Percentiles rank a stretch among this genome's conserved stretches.
phyloP scores from a whole-genome alignment of 768 basidiomycete species.

The Melanogaster broomeanus region DNA sequence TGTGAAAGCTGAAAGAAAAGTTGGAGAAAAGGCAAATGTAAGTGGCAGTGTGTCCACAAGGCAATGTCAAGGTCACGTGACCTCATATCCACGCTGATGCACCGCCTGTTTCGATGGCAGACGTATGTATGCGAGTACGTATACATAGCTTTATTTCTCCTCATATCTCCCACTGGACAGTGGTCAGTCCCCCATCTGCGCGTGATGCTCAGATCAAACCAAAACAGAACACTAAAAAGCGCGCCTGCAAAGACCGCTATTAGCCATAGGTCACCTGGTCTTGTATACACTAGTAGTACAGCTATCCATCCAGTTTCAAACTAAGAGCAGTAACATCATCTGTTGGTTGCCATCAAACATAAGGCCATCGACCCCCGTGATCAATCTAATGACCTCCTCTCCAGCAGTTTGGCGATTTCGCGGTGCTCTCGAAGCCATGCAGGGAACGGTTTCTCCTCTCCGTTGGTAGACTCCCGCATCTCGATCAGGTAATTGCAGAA shows the following conservation, averaged over 20 bases:
- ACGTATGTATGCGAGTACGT: background rate
- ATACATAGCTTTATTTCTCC: background rate
- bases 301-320: background rate
- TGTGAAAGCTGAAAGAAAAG: slow-evolving; percentile 6
- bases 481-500: slow-evolving; percentile 96
- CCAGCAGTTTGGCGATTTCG: slow-evolving; percentile 78
- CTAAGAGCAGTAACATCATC: background rate
- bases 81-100: too few relatives aligned
- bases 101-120: background rate
- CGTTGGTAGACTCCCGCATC: slow-evolving; percentile 39
- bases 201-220: too few relatives aligned
- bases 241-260: too few relatives aligned
- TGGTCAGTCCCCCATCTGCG: too few relatives aligned
- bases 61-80: slow-evolving; percentile 21
- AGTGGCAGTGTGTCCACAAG: slow-evolving; percentile 21
- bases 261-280: too few relatives aligned
- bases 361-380: background rate
- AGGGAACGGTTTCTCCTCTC: slow-evolving; percentile 60
- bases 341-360: background rate
- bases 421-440: slow-evolving; percentile 81
- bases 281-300: too few relatives aligned
- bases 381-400: slow-evolving; percentile 69
- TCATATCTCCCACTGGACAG: background rate
- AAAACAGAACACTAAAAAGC: too few relatives aligned
- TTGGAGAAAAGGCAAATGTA: slow-evolving; percentile 10